Percentiles rank a stretch among this genome's conserved stretches.
Conservation (phyloP, 176 grass and related monocot genomes). For the Elymus sibiricus region DNA sequence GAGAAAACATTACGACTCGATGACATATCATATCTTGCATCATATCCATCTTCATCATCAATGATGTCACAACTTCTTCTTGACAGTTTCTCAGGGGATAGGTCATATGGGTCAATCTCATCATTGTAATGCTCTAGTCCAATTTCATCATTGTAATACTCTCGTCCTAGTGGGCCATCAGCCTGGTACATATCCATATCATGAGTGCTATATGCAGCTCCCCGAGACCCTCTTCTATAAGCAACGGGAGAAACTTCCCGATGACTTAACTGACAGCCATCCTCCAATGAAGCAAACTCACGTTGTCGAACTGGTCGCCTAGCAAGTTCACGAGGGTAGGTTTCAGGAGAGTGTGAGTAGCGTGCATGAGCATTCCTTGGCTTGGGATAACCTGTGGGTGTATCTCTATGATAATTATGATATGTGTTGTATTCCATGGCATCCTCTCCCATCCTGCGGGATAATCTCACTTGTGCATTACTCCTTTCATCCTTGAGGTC, state of each 20-base stretch:
- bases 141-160: constrained; percentile 32
- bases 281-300: constrained; percentile 30
- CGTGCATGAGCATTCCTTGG: constrained; percentile 19
- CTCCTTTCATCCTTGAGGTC: constrained; percentile 42
- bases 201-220: constrained; percentile 35
- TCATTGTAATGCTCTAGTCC: constrained; percentile 23
- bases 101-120: constrained; percentile 37
- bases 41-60: constrained; percentile 41
- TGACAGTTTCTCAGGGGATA: constrained; percentile 27
- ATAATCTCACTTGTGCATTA: constrained; percentile 1
- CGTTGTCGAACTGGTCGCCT: constrained; percentile 1
- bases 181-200: constrained; percentile 24
- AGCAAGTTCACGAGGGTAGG: constrained; percentile 16
- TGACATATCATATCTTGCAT: constrained; percentile 31
- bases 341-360: constrained; percentile 34
- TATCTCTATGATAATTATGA: constrained; percentile 26
- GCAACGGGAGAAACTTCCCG: constrained; percentile 27
- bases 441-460: constrained; percentile 36
- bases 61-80: constrained; percentile 19
- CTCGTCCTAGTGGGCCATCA: constrained; percentile 17
- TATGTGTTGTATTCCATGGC: neutral
- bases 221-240: constrained; percentile 47
- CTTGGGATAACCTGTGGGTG: neutral
- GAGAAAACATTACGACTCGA: constrained; percentile 52
- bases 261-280: constrained; percentile 33